Evolutionary conservation across 2,329 filamentous ascomycete genomes (phyloP).

Genomic region (Diaporthe sp.): DNA sequence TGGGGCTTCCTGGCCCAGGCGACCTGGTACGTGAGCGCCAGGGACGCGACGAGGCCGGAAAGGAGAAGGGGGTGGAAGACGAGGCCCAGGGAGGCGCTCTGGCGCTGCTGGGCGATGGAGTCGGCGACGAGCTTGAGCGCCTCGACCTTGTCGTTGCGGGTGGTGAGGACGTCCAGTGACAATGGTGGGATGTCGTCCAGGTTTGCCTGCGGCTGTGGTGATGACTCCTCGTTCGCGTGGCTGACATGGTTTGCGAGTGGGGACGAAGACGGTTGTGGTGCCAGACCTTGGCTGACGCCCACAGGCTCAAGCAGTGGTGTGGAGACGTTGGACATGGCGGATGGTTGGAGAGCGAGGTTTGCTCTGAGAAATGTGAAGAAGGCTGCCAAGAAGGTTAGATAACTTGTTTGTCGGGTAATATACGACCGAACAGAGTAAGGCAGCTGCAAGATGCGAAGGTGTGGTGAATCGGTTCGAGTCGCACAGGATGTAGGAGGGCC

Average conservation of each 20-base stretch:
- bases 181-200: constrained; percentile 73
- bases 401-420: neutral
- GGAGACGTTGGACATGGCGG: constrained; percentile 71
- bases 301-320: constrained; percentile 73
- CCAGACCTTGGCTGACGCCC: constrained; percentile 39
- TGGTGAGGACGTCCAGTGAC: constrained; percentile 69
- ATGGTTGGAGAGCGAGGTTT: constrained; percentile 79
- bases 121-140: constrained; percentile 83
- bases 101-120: constrained; percentile 85
- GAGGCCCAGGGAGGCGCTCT: constrained; percentile 73
- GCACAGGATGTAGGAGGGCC: neutral
- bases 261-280: constrained; percentile 52
- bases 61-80: constrained; percentile 73
- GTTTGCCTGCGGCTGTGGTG: constrained; percentile 49
- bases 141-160: constrained; percentile 72
- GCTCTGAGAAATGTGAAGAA: constrained; percentile 87
- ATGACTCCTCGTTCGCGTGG: constrained; percentile 50
- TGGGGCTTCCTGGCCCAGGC: constrained; percentile 55
- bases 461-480: neutral
- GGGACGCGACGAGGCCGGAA: constrained; percentile 58
- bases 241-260: constrained; percentile 49
- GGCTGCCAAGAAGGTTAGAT: constrained; percentile 63
- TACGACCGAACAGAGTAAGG: neutral
- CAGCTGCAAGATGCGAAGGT: neutral
- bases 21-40: constrained; percentile 62